Conservation (phyloP, 441 rosid species). For the Gossypium schwendimanii region DNA sequence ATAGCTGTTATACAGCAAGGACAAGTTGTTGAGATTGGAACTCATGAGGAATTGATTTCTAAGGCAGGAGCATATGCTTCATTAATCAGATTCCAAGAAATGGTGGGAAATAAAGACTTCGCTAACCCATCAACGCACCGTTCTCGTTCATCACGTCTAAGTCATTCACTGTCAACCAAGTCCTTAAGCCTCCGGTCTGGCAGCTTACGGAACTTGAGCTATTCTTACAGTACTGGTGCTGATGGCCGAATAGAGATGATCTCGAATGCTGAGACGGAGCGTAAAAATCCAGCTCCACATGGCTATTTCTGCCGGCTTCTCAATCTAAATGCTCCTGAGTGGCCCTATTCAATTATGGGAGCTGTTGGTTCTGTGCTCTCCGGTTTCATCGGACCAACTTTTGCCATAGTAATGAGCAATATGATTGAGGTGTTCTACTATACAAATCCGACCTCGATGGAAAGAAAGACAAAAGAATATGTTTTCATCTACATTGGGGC, state of each 20-base stretch:
- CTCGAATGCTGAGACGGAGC: conserved; percentile 92
- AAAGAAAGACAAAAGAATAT: conserved; percentile 85
- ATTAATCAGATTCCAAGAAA: conserved; percentile 86
- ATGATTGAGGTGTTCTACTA: conserved; percentile 99
- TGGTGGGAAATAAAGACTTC: conserved; percentile 77
- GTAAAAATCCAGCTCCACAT: conserved; percentile 78
- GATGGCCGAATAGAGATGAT: conserved; percentile 96
- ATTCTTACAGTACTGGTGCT: conserved; percentile 93
- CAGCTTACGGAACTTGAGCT: conserved; percentile 89
- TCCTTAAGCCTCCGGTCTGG: conserved; percentile 94
- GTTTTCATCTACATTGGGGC: conserved; percentile 94
- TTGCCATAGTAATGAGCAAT: conserved; percentile 92
- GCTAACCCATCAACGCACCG: conserved; percentile 85
- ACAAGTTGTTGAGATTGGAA: conserved; percentile 92
- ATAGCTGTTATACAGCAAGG: conserved; percentile 96
- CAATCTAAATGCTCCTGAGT: conserved; percentile 89
- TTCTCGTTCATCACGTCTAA: conserved; percentile 78
- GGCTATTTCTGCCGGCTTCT: conserved; percentile 88
- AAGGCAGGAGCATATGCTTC: conserved; percentile 84
- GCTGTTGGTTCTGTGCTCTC: conserved; percentile 86
- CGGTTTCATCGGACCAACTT: conserved; percentile 95
- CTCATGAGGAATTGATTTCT: conserved; percentile 76
- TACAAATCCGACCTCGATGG: conserved; percentile 76
- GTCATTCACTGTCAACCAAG: conserved; percentile 87
- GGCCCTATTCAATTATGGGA: conserved; percentile 98